These are phyloP conservation scores for Rubia peregrina DNA, from an alignment of 305 asterid genomes.

Conservation along the genomic window DNA sequence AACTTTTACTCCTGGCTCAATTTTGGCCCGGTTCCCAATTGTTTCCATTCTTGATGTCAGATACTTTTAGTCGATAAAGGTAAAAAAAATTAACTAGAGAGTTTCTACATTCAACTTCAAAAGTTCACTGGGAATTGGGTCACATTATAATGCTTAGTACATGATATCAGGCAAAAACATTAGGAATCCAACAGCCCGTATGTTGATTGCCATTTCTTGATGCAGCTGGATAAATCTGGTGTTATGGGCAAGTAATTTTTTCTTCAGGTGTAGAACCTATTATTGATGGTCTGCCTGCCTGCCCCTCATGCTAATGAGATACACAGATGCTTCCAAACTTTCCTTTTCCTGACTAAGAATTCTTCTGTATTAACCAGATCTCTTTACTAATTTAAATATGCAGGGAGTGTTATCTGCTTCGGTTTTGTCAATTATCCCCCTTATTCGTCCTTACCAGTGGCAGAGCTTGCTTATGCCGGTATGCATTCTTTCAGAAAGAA, in stretches of 20 bases:
- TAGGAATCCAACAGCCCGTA: background rate
- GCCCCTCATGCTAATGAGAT: background rate
- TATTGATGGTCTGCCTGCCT: background rate
- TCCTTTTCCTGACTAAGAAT: conserved; percentile 6
- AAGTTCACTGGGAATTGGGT: background rate
- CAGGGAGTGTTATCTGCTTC: conserved; percentile 90
- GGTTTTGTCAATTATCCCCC: conserved; percentile 78
- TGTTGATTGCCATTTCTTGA: background rate
- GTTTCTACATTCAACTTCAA: background rate
- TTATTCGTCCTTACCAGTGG: conserved; percentile 98
- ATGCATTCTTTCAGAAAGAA: conserved; percentile 20
- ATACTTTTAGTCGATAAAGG: background rate
- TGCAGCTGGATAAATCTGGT: background rate
- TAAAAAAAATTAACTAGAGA: background rate
- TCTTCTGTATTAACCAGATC: conserved; percentile 5
- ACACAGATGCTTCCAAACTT: conserved; percentile 6
- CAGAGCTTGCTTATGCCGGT: conserved; percentile 99
- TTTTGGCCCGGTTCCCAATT: background rate
- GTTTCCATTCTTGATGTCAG: background rate
- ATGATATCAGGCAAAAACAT: too few relatives aligned
- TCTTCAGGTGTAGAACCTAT: background rate
- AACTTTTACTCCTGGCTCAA: conserved; percentile 1
- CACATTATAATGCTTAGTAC: background rate
- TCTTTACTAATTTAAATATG: conserved; percentile 25
- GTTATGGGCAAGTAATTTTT: too few relatives aligned